phyloP scores from a whole-genome alignment of 805 yeast genomes.

The Cyberlindnera lachancei region DNA sequence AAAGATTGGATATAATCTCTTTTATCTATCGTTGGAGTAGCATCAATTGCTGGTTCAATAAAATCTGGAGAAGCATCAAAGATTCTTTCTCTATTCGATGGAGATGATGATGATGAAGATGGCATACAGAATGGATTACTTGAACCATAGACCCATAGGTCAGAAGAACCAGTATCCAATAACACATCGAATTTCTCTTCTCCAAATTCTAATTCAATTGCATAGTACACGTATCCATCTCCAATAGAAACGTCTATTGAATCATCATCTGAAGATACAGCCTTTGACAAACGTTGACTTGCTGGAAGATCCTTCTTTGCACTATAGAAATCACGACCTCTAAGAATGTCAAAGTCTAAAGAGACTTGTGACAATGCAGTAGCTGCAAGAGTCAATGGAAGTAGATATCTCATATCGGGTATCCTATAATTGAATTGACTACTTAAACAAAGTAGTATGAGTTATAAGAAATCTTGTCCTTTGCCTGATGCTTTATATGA shows the following conservation, averaged over 20 bases:
- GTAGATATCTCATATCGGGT: too few relatives aligned
- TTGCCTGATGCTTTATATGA: too few relatives aligned
- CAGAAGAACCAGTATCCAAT: slow-evolving; percentile 30
- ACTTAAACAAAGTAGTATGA: too few relatives aligned
- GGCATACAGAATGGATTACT: slow-evolving; percentile 23
- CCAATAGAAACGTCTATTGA: slow-evolving; percentile 2
- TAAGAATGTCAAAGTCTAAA: slow-evolving; percentile 3
- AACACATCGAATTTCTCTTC: slow-evolving; percentile 21
- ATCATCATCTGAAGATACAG: slow-evolving; percentile 3
- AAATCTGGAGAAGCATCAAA: slow-evolving; percentile 7
- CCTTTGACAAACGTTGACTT: neutral
- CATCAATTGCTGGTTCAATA: too few relatives aligned
- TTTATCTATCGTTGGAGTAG: neutral
- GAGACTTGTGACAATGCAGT: slow-evolving; percentile 38
- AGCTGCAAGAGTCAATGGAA: too few relatives aligned
- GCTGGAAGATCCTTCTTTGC: slow-evolving; percentile 1
- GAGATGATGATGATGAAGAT: too few relatives aligned
- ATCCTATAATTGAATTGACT: too few relatives aligned
- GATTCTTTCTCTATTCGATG: slow-evolving; percentile 1
- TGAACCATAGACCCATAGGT: slow-evolving; percentile 26
- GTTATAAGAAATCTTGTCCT: too few relatives aligned
- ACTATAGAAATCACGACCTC: slow-evolving; percentile 1
- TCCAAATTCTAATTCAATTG: slow-evolving; percentile 8
- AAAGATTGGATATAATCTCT: too few relatives aligned
- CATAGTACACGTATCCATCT: slow-evolving; percentile 7